A percentile compares a stretch with the other conserved stretches of the same genome.
Evolutionary conservation across 2,329 filamentous ascomycete genomes (phyloP).

Genomic region (Beauveria brongniartii): DNA sequence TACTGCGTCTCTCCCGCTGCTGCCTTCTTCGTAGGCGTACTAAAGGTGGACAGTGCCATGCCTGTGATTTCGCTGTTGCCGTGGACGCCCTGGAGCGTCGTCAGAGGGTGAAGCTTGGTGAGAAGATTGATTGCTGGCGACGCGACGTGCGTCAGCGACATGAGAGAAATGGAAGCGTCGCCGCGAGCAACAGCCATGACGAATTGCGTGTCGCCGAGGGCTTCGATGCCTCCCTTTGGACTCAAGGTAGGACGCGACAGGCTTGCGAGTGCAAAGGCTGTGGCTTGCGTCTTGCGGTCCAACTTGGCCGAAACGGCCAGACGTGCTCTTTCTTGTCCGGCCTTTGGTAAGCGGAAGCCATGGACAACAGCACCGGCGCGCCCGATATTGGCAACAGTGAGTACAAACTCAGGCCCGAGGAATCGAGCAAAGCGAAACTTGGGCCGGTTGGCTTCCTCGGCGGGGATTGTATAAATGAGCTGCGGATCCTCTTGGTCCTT

Average conservation of each 20-base stretch:
- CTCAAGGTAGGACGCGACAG: slow-evolving; percentile 49
- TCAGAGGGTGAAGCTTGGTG: slow-evolving; percentile 42
- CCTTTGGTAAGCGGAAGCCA: slow-evolving; percentile 44
- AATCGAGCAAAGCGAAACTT: slow-evolving; percentile 52
- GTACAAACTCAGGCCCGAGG: slow-evolving; percentile 47
- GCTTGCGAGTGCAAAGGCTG: slow-evolving; percentile 68
- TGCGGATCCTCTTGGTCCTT: slow-evolving; percentile 40
- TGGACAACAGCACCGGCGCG: slow-evolving; percentile 49
- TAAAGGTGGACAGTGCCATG: slow-evolving; percentile 50
- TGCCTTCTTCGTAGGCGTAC: slow-evolving; percentile 21
- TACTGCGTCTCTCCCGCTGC: slow-evolving; percentile 17
- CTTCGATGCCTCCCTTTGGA: slow-evolving; percentile 20
- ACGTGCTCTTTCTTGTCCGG: slow-evolving; percentile 32
- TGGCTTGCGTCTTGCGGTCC: slow-evolving; percentile 61
- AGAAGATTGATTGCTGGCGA: slow-evolving; percentile 40
- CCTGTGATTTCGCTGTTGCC: slow-evolving; percentile 48
- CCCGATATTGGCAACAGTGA: slow-evolving; percentile 50
- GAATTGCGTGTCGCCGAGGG: slow-evolving; percentile 62
- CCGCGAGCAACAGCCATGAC: slow-evolving; percentile 73
- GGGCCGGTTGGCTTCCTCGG: slow-evolving; percentile 38
- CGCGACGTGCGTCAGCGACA: slow-evolving; percentile 63
- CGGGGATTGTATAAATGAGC: slow-evolving; percentile 48
- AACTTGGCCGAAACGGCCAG: slow-evolving; percentile 49
- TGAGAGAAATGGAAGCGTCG: slow-evolving; percentile 69
- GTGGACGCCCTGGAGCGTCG: slow-evolving; percentile 47